Conservation (phyloP, 23 red algal genomes). For the Gracilaria domingensis region DNA sequence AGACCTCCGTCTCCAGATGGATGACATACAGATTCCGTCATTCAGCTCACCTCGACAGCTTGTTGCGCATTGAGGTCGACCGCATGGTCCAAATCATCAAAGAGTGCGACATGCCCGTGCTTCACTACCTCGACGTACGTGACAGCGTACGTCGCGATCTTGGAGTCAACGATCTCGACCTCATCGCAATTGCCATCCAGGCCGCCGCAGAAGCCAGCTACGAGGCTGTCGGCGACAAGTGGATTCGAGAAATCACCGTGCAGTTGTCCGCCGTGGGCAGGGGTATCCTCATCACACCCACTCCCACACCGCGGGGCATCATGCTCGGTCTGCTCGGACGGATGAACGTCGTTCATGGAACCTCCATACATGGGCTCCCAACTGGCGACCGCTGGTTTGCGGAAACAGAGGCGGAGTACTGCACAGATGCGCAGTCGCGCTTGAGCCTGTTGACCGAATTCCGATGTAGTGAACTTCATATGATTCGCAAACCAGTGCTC, state of each 20-base stretch:
- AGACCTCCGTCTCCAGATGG: background rate
- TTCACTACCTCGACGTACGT: constrained; percentile 15
- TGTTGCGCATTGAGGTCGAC: constrained; percentile 6
- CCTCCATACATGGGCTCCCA: constrained; percentile 12
- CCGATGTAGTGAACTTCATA: background rate
- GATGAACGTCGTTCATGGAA: constrained; percentile 1
- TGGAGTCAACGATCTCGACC: background rate
- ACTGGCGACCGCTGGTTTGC: constrained; percentile 29
- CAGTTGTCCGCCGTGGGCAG: background rate
- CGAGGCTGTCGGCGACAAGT: constrained; percentile 27
- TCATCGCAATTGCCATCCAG: constrained; percentile 28
- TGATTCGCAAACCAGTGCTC: constrained; percentile 27
- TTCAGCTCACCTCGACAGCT: background rate
- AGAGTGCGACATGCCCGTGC: background rate
- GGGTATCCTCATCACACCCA: constrained; percentile 14
- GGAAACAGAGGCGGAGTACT: constrained; percentile 7
- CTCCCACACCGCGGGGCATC: constrained; percentile 8
- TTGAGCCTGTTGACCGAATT: constrained; percentile 15
- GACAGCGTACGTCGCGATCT: background rate
- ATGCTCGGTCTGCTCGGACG: constrained; percentile 6
- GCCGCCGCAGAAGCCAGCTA: constrained; percentile 1
- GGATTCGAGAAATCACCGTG: constrained; percentile 45
- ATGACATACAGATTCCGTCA: constrained; percentile 17
- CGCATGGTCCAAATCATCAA: background rate
- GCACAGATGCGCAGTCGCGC: constrained; percentile 25